Conservation (phyloP, 441 rosid species). For the Arabidopsis lyrata region DNA sequence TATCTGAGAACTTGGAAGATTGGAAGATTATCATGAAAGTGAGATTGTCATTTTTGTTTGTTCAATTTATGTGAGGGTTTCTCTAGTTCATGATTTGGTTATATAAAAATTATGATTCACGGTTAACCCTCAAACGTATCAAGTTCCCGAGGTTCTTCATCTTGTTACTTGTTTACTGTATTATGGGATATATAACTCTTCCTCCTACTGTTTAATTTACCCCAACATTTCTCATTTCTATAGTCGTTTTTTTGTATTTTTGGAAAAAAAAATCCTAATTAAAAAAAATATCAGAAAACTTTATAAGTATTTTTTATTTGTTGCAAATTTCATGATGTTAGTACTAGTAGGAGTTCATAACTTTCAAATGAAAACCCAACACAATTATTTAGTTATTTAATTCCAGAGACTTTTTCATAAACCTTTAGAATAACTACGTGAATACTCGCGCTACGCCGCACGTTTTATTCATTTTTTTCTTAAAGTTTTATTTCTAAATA, state of each 20-base stretch:
- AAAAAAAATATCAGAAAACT: too few relatives aligned
- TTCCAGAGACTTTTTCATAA: background rate
- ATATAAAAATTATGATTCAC: background rate
- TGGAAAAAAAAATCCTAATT: too few relatives aligned
- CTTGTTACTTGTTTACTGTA: background rate
- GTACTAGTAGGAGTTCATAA: too few relatives aligned
- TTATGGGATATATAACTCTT: too few relatives aligned
- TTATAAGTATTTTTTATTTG: too few relatives aligned
- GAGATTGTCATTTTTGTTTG: background rate
- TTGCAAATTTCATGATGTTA: too few relatives aligned
- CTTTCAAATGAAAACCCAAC: background rate
- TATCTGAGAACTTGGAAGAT: too few relatives aligned
- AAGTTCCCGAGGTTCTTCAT: background rate
- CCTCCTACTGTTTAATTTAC: background rate
- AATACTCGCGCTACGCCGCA: too few relatives aligned
- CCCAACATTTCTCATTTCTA: background rate
- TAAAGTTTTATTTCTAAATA: too few relatives aligned
- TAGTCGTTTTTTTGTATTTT: background rate
- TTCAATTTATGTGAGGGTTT: background rate
- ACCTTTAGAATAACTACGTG: background rate
- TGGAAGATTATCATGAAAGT: background rate
- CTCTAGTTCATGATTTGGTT: too few relatives aligned
- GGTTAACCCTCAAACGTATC: background rate
- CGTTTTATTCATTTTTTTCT: too few relatives aligned
- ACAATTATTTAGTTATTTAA: background rate